phyloP scores from a whole-genome alignment of 1,284 basidiomycete species.

The Naganishia liquefaciens region DNA sequence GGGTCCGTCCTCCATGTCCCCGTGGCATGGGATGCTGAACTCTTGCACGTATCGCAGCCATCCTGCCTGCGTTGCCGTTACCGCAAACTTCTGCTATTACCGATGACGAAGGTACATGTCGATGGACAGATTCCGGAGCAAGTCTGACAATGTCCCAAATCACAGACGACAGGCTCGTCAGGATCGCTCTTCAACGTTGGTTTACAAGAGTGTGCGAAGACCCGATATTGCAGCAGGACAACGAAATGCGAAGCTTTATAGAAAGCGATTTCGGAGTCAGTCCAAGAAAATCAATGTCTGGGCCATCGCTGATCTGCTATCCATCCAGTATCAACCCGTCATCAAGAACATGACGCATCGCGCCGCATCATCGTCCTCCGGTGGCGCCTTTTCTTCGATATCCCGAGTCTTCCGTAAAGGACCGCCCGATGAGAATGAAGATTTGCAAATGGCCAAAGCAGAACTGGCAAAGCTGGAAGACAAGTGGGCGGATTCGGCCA shows the following conservation, averaged over 20 bases:
- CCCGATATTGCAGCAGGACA: constrained; percentile 77
- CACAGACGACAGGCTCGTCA: constrained; percentile 79
- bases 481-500: constrained; percentile 84
- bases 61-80: constrained; percentile 84
- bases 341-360: constrained; percentile 54
- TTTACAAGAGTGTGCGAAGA: constrained; percentile 85
- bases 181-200: constrained; percentile 90
- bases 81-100: constrained; percentile 89
- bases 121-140: background rate
- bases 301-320: background rate
- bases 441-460: constrained; percentile 80
- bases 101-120: constrained; percentile 73
- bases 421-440: constrained; percentile 59
- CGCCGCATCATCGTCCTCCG: constrained; percentile 59
- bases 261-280: constrained; percentile 87
- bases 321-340: constrained; percentile 66
- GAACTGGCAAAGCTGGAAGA: constrained; percentile 85
- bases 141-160: background rate
- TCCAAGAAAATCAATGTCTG: constrained; percentile 23
- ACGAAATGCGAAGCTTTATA: constrained; percentile 86
- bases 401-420: constrained; percentile 49
- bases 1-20: constrained; percentile 29
- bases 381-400: constrained; percentile 47
- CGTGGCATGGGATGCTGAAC: background rate
- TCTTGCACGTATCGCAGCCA: constrained; percentile 55